These are phyloP conservation scores for Suillus fuscotomentosus DNA, from an alignment of 768 basidiomycete species.

Conservation along the genomic window DNA sequence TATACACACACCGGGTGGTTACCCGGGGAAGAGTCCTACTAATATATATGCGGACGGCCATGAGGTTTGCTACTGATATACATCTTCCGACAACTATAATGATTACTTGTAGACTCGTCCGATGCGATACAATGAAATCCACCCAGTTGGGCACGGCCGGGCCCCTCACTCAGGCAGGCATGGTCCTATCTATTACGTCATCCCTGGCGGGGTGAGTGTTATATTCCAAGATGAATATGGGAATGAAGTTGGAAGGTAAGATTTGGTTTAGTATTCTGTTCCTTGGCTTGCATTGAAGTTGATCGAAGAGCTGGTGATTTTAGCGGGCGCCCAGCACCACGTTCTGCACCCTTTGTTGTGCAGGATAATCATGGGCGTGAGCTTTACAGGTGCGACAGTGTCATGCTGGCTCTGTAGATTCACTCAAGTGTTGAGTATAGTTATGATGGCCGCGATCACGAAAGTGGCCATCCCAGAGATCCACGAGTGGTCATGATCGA, in stretches of 20 bases:
- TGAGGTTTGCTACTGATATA: slow-evolving; percentile 17
- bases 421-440: slow-evolving; percentile 10
- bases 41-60: slow-evolving; percentile 27
- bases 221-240: slow-evolving; percentile 68
- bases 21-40: slow-evolving; percentile 22
- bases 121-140: slow-evolving; percentile 21
- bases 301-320: slow-evolving; percentile 53
- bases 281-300: neutral
- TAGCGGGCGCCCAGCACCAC: slow-evolving; percentile 25
- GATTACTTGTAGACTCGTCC: slow-evolving; percentile 19
- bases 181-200: slow-evolving; percentile 52
- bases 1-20: slow-evolving; percentile 11
- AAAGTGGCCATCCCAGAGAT: slow-evolving; percentile 21
- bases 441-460: slow-evolving; percentile 26
- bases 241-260: slow-evolving; percentile 60
- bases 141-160: slow-evolving; percentile 19
- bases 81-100: neutral
- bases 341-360: slow-evolving; percentile 48
- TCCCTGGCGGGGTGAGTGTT: slow-evolving; percentile 63
- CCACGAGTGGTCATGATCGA: slow-evolving; percentile 27
- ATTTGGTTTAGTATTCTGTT: neutral
- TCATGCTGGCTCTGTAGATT: neutral
- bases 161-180: slow-evolving; percentile 20
- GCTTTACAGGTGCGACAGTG: slow-evolving; percentile 47
- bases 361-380: slow-evolving; percentile 60